Evolutionary conservation across 169 alveolate genomes (phyloP), one percentile per base, ranked within the genome.

Genomic region (Plasmodium chabaudi): DNA sequence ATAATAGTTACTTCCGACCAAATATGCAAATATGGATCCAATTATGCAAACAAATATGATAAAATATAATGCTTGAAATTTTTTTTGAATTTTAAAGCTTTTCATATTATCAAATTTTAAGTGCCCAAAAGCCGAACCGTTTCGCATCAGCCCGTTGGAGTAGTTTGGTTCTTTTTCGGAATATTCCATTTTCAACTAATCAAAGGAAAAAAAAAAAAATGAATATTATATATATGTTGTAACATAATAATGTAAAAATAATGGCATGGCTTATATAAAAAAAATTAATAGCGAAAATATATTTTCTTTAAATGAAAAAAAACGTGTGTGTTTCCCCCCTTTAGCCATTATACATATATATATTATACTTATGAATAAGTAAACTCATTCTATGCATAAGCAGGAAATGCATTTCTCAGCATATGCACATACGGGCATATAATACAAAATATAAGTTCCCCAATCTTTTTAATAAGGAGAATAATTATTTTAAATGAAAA

Each of bases 71-170:
- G 64, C 49, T 47, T 63, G 88, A 51, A 75, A 64, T 49, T 56
- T 75, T 39, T 75, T 75, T 74, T 75, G 88, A n/a, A 56, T 49
- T 75, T 75, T 75, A 61, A 75, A 61, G 53, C 47, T 61, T 51
- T 75, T 75, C 27, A 75, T 56, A 15, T 75, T 53, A 68, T 53
- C 53, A 39, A 63, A 46, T 49, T 61, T 75, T 46, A 75, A 10
- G 17, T 63, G 46, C 49, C 64, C 88, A 75, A 75, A 75, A 12
- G 88, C 88, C 9, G 88, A 51, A 6, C 60, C 13, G 42, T 63
- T 75, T 63, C 64, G 61, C 17, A 75, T 75, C 71, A 75, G 25
- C 4, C 75, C 70, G 21, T 75, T 75, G 9, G 88, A 75, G 21
- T 23, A 75, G 9, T 75, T 74, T 21, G 47, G 47, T 5, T 61